A percentile compares a stretch with the other conserved stretches of the same genome.
phyloP scores from a whole-genome alignment of 768 basidiomycete genomes.

The Astraeus odoratus region DNA sequence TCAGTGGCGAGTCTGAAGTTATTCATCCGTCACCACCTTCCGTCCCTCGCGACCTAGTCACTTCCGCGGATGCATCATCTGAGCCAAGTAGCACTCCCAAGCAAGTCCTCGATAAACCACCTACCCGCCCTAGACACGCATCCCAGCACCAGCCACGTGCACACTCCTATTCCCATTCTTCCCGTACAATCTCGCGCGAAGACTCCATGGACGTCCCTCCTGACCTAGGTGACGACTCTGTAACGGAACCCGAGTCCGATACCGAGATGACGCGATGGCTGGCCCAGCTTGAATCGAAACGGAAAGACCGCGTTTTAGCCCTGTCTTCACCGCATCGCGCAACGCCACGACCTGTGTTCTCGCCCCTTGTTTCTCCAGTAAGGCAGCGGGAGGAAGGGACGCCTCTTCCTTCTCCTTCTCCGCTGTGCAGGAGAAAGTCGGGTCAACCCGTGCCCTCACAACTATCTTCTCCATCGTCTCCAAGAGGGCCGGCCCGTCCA shows the following conservation, averaged over 20 bases:
- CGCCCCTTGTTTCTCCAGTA: conserved; percentile 24
- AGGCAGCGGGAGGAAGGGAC: too few species aligned
- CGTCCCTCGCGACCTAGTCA: background rate
- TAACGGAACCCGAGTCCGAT: conserved; percentile 29
- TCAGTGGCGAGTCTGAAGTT: conserved; percentile 1
- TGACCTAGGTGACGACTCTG: conserved; percentile 19
- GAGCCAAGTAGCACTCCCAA: background rate
- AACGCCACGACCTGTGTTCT: conserved; percentile 12
- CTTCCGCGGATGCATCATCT: conserved; percentile 1
- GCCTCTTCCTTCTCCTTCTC: too few species aligned
- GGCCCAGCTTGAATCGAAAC: conserved; percentile 13
- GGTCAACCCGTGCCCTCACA: too few species aligned
- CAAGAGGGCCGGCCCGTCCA: too few species aligned
- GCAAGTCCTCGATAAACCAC: conserved; percentile 1
- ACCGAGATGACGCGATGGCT: conserved; percentile 18
- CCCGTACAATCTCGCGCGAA: background rate
- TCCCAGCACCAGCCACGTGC: conserved; percentile 1
- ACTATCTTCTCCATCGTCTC: too few species aligned
- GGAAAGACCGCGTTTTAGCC: background rate
- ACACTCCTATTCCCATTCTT: background rate
- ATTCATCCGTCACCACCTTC: background rate
- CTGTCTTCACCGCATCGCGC: background rate
- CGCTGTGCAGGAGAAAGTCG: too few species aligned
- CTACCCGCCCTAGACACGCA: background rate
- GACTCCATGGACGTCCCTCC: conserved; percentile 3